A percentile compares a stretch with the other conserved stretches of the same genome.
Conservation (phyloP, 2,329 filamentous ascomycete genomes). For the Fusarium haematococcum region DNA sequence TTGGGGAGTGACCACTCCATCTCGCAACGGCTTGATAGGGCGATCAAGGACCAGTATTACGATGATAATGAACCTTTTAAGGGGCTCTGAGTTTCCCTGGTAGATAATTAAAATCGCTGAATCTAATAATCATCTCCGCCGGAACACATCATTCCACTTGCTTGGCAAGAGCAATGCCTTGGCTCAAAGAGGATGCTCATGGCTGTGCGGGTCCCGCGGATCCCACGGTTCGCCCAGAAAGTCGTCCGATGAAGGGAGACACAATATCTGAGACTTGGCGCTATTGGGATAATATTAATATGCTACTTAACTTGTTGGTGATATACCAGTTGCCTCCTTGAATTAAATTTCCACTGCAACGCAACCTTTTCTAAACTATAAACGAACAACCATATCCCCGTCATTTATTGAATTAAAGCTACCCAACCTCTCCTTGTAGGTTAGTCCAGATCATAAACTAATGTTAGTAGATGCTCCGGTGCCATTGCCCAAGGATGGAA, state of each 20-base stretch:
- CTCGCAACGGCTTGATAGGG: neutral
- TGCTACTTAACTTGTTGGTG: neutral
- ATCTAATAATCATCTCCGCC: no score
- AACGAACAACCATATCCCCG: neutral
- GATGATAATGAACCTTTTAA: no score
- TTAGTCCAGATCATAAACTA: neutral
- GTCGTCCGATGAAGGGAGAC: neutral
- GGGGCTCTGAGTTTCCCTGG: no score
- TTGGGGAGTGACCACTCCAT: neutral
- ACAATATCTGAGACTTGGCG: neutral
- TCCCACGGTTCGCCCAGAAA: neutral
- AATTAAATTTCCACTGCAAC: neutral
- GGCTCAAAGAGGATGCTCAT: neutral
- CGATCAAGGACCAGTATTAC: no score
- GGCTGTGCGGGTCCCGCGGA: no score
- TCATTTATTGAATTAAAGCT: neutral
- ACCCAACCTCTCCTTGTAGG: neutral
- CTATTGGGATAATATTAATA: neutral
- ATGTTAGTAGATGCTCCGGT: neutral
- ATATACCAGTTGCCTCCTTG: neutral
- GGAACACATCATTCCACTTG: no score
- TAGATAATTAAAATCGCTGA: no score
- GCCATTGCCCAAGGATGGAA: neutral
- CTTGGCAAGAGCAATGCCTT: neutral
- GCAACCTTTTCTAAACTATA: neutral